Evolutionary conservation across 495 filamentous ascomycete genomes (phyloP), one percentile per base, ranked within the genome.

Genomic region (Endocarpon pusillum): DNA sequence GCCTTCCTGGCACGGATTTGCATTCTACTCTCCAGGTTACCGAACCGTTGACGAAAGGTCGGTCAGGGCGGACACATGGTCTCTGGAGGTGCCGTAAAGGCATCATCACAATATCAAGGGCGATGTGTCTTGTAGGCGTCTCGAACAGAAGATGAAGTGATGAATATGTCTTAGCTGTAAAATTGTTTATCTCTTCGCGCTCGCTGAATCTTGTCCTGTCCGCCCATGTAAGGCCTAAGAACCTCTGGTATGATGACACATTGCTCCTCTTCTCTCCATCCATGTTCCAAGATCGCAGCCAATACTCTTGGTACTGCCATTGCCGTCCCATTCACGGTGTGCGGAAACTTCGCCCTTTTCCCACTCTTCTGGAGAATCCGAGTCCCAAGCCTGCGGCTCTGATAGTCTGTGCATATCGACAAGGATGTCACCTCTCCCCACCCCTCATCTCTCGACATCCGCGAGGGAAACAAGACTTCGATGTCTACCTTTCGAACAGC

Each of bases 361-460:
- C 38, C 8, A 34, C 42, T 39, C 49, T 61, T 59, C 19, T 65
- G 46, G 24, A 65, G 63, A 11, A 81, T 53, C 12, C 74, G 64
- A 8, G 89, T 92, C 18, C 67, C 78, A 23, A 97, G 58, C 14
- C 89, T 66, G 6, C 89, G 64, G 15, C 69, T 75, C 62, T 97
- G 89, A 54, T 96, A 96, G 50, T 96, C 91, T 3, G 83, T 89
- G 52, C 89, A 97, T 37, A 86, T 78, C 34, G 81, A 87, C 9
- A 83, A 73, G 34, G 75, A 82, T 0, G 86, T 92, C 8, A 97
- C 81, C 53, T 97, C 89, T 20, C 89, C 89, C 79, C 82, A 97
- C 9, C 84, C 87, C 18, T 74, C 69, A 49, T 85, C 75, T 12
- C 69, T 59, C 20, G 66, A 59, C 32, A 68, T 64, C 1, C 89